Conservation (phyloP, 2,329 filamentous ascomycete genomes). For the Fusarium domesticum region DNA sequence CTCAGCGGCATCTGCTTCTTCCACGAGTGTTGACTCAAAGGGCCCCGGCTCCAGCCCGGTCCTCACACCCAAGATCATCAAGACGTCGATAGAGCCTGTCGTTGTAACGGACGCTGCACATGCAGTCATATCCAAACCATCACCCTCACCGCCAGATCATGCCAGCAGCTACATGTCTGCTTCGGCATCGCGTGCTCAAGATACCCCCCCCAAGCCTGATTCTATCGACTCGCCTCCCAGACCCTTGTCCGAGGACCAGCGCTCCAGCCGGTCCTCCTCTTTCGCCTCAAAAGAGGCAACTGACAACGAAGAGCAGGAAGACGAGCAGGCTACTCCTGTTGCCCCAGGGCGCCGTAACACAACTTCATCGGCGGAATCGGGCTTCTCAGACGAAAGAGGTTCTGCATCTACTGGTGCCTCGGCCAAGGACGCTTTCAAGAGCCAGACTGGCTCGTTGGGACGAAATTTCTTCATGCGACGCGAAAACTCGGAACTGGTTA, state of each 20-base stretch:
- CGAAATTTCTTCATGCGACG: slow-evolving; percentile 41
- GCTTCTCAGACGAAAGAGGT: slow-evolving; percentile 23
- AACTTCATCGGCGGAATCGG: slow-evolving; percentile 37
- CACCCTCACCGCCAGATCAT: slow-evolving; percentile 54
- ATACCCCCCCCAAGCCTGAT: slow-evolving; percentile 50
- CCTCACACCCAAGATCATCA: slow-evolving; percentile 36
- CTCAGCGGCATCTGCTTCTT: slow-evolving; percentile 39
- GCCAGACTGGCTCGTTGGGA: slow-evolving; percentile 39
- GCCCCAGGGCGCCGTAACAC: slow-evolving; percentile 37
- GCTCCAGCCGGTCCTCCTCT: slow-evolving; percentile 48
- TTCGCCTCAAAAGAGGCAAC: slow-evolving; percentile 45
- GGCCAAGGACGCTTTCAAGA: slow-evolving; percentile 38
- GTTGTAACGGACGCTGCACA: slow-evolving; percentile 66
- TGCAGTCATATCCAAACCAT: slow-evolving; percentile 60
- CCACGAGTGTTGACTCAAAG: slow-evolving; percentile 49
- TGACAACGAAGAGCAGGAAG: slow-evolving; percentile 38
- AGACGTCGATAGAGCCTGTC: slow-evolving; percentile 58
- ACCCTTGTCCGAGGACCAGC: slow-evolving; percentile 38
- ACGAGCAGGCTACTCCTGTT: slow-evolving; percentile 28
- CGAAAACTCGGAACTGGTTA: slow-evolving; percentile 37
- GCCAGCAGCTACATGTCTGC: slow-evolving; percentile 66
- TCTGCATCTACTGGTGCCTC: slow-evolving; percentile 34
- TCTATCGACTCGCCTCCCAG: slow-evolving; percentile 36
- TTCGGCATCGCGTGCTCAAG: slow-evolving; percentile 60
- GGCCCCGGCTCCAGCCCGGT: slow-evolving; percentile 35